Evolutionary conservation across 345 rosid genomes (phyloP).

Genomic region (Brassica juncea): DNA sequence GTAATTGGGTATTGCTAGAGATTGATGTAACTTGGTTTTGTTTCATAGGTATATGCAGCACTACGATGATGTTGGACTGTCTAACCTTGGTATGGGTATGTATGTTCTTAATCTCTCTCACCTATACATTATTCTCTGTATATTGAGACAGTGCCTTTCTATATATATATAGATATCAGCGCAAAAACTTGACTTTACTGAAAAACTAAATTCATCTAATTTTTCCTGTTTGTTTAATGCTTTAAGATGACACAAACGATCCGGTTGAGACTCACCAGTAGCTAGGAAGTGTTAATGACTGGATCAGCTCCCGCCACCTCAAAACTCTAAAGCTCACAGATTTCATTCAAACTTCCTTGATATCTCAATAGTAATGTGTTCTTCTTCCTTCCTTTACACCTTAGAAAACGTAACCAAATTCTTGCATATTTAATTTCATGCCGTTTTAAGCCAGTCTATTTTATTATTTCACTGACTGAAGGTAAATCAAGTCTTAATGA

Average conservation of each 20-base stretch:
- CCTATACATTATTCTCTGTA: not conserved
- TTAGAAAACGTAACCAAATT: no score
- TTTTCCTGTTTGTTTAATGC: no score
- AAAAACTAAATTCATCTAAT: not conserved
- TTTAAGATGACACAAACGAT: conserved; percentile 74
- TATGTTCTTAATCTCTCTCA: not conserved
- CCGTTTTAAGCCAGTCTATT: no score
- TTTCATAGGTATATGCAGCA: conserved; percentile 96
- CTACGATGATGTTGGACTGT: conserved; percentile 78
- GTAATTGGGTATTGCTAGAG: not conserved
- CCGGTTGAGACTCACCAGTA: conserved; percentile 79
- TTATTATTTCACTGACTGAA: no score
- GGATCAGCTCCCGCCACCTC: conserved; percentile 60
- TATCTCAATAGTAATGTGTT: no score
- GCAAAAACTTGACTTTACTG: not conserved
- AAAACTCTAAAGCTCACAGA: conserved; percentile 64
- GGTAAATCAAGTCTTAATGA: no score
- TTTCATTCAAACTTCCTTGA: conserved; percentile 47
- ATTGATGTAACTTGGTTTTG: not conserved
- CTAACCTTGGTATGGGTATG: conserved; percentile 93
- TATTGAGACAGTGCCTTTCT: not conserved
- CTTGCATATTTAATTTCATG: no score
- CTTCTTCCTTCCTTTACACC: no score
- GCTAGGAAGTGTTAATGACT: conserved; percentile 70
- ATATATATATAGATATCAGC: not conserved